Conservation (phyloP, 352 stramenopile genomes). For the Pythium volutum region DNA sequence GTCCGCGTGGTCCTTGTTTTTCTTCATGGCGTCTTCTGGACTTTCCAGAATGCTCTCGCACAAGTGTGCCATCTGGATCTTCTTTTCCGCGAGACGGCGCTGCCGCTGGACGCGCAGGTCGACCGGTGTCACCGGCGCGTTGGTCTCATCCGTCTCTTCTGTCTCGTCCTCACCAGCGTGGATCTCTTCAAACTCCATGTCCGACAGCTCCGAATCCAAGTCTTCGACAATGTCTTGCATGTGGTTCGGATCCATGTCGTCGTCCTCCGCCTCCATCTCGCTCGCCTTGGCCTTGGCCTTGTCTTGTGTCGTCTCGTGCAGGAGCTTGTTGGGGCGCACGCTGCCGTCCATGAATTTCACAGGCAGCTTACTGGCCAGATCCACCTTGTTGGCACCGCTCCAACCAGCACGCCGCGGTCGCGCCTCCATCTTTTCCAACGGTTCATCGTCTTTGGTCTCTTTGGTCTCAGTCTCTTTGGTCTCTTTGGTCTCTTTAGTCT, state of each 20-base stretch:
- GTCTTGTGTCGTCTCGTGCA: slow-evolving; percentile 36
- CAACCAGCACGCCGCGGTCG: slow-evolving; percentile 58
- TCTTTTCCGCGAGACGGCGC: slow-evolving; percentile 72
- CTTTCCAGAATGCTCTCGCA: slow-evolving; percentile 88
- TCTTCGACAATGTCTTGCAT: slow-evolving; percentile 40
- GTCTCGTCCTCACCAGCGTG: slow-evolving; percentile 23
- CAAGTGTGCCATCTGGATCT: slow-evolving; percentile 85
- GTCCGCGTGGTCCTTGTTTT: slow-evolving; percentile 80
- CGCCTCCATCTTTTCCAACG: slow-evolving; percentile 77
- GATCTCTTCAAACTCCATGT: slow-evolving; percentile 84
- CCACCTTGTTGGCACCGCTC: slow-evolving; percentile 47
- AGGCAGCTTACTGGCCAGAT: slow-evolving; percentile 69
- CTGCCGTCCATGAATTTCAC: slow-evolving; percentile 88
- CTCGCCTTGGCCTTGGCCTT: slow-evolving; percentile 20
- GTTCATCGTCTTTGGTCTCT: slow-evolving; percentile 40
- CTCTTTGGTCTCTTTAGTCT: too few species aligned
- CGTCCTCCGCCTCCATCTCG: slow-evolving; percentile 26
- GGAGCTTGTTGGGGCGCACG: slow-evolving; percentile 69
- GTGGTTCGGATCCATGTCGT: slow-evolving; percentile 34
- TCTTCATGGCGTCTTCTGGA: slow-evolving; percentile 85
- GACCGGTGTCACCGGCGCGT: slow-evolving; percentile 38
- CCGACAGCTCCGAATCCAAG: slow-evolving; percentile 63
- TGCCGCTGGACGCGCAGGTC: slow-evolving; percentile 68
- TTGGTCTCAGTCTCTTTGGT: too few species aligned
- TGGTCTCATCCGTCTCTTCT: slow-evolving; percentile 9